Base-by-base conservation (phyloP, 2,329 filamentous ascomycete species). In the Fusarium drepaniforme region DNA sequence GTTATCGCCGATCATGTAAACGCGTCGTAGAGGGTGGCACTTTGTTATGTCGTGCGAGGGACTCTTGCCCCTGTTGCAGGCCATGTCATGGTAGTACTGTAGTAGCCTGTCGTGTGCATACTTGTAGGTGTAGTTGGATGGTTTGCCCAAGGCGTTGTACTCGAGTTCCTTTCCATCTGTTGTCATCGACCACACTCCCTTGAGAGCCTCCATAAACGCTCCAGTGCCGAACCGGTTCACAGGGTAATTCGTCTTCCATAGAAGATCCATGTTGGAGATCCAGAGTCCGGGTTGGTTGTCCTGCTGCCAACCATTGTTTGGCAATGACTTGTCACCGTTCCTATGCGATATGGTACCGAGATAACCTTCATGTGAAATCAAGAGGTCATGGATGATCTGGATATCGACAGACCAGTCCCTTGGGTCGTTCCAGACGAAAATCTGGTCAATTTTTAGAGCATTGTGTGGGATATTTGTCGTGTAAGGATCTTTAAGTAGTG, bases 1-100 rank as follows among this genome's bases (percentile, higher is more conserved):
- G 79, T 96, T 96, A 80, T 96, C 94, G 8, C 97, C 97, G 49
- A 98, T 90, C 96, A 98, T 98, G 84, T 97, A 98, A 13, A 98
- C 95, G 51, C 88, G 90, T 78, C 88, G 87, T 66, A 98, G 83
- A n/a, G 88, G 87, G 23, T 91, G 68, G 84, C 84, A 76, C 35
- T 73, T 73, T 23, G 73, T 37, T 21, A 61, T 18, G 56, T 75
- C 66, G 18, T 75, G 71, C 8, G 46, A 46, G 18, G 64, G 53
- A 46, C 70, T 61, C 44, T 72, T 61, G 37, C 70, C 70, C 9
- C 74, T 70, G 58, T 58, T 67, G 56, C 68, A 68, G 3, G 77
- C 73, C 75, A 81, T 77, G 59, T 80, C 77, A 11, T 79, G 74
- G 51, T 81, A 80, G 68, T 80, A 78, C 64, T 90, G 84, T 62